phyloP scores from a whole-genome alignment of 2,329 filamentous ascomycete species.

The Chaetomiaceae sp. region DNA sequence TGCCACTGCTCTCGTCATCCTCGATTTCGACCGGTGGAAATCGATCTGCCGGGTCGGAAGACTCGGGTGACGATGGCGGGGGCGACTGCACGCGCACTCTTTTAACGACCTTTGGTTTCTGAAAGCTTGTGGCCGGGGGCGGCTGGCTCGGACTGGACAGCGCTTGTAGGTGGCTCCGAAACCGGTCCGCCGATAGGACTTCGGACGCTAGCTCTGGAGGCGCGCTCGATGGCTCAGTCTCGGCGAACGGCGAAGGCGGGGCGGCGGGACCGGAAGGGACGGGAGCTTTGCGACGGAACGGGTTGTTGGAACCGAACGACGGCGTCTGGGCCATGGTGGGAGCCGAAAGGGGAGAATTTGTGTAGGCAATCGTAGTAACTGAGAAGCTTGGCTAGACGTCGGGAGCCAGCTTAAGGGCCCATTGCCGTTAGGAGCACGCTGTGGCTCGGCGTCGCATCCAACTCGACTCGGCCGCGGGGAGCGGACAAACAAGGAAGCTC shows the following conservation, averaged over 20 bases:
- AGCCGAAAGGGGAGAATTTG: neutral
- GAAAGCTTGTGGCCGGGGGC: slow-evolving; percentile 31
- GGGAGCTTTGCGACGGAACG: slow-evolving; percentile 43
- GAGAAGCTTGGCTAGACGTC: neutral
- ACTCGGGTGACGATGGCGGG: slow-evolving; percentile 54
- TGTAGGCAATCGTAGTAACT: neutral
- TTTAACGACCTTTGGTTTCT: slow-evolving; percentile 52
- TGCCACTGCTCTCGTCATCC: slow-evolving; percentile 20
- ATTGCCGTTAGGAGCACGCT: slow-evolving; percentile 5
- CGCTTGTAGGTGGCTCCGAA: slow-evolving; percentile 28
- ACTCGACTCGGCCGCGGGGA: slow-evolving; percentile 5
- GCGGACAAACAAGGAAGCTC: neutral
- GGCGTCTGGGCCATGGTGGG: slow-evolving; percentile 31
- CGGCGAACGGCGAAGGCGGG: slow-evolving; percentile 20
- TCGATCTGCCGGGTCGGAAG: slow-evolving; percentile 32
- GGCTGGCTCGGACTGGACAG: slow-evolving; percentile 29
- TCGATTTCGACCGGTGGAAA: slow-evolving; percentile 27
- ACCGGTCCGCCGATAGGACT: slow-evolving; percentile 27
- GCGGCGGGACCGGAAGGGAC: slow-evolving; percentile 24
- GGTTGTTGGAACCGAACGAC: slow-evolving; percentile 42
- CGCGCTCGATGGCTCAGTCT: slow-evolving; percentile 10
- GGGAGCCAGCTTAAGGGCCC: slow-evolving; percentile 3
- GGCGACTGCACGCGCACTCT: slow-evolving; percentile 63
- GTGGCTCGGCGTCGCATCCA: slow-evolving; percentile 8
- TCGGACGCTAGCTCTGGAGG: slow-evolving; percentile 17